These are phyloP conservation scores for Tolypocladium tropicale DNA, from an alignment of 2,329 filamentous ascomycete species.

Conservation along the genomic window DNA sequence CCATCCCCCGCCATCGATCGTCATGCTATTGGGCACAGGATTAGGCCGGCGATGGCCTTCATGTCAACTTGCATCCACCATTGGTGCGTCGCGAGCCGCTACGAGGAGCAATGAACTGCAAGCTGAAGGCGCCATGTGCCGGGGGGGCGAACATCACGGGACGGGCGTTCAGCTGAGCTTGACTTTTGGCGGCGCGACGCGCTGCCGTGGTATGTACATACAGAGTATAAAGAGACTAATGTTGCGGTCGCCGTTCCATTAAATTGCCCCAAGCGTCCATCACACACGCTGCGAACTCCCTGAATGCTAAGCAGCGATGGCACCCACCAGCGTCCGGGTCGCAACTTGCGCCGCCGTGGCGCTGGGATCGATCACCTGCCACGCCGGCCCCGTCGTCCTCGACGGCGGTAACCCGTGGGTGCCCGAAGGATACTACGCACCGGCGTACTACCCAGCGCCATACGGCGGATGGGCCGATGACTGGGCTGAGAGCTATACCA, in stretches of 20 bases:
- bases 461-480: conserved; percentile 59
- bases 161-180: not conserved
- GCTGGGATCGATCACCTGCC: not conserved
- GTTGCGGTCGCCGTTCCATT: not conserved
- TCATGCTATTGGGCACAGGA: not conserved
- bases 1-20: not conserved
- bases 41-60: too few species aligned
- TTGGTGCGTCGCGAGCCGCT: not conserved
- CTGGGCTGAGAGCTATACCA: conserved; percentile 61
- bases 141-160: not conserved
- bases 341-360: not conserved
- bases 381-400: not conserved
- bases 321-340: not conserved
- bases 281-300: not conserved
- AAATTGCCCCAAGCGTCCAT: not conserved
- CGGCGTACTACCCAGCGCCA: conserved; percentile 60
- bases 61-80: not conserved
- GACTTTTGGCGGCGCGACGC: not conserved
- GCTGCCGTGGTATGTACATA: not conserved
- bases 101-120: not conserved
- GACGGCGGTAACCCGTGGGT: not conserved
- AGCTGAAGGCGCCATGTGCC: not conserved
- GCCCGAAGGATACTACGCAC: conserved; percentile 5
- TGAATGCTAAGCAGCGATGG: not conserved
- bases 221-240: too few species aligned